Percentiles rank a stretch among this genome's conserved stretches.
Evolutionary conservation across 495 filamentous ascomycete species (phyloP).

Genomic region (Neurospora sp.): DNA sequence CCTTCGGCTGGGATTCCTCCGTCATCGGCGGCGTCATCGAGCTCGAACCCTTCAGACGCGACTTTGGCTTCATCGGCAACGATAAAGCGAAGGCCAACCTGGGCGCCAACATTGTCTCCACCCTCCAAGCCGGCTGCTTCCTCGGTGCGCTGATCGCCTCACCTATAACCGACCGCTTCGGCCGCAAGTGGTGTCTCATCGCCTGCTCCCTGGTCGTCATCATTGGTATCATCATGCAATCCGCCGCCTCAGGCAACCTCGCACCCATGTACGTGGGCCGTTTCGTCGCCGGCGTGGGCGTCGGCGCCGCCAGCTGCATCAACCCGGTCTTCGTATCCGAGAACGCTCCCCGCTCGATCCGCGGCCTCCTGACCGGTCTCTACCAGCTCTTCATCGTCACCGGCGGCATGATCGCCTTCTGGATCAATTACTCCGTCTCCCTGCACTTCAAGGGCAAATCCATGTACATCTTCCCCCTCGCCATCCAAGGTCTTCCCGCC

Average conservation of each 20-base stretch:
- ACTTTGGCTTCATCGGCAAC: slow-evolving; percentile 22
- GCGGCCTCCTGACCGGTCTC: slow-evolving; percentile 47
- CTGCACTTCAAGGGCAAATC: slow-evolving; percentile 24
- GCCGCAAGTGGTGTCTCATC: slow-evolving; percentile 46
- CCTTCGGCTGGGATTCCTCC: slow-evolving; percentile 57
- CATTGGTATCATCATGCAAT: slow-evolving; percentile 46
- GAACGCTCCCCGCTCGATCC: slow-evolving; percentile 40
- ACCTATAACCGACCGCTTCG: slow-evolving; percentile 31
- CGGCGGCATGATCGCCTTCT: slow-evolving; percentile 46
- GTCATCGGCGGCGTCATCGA: slow-evolving; percentile 58
- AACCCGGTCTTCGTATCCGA: slow-evolving; percentile 52
- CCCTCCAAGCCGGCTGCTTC: slow-evolving; percentile 48
- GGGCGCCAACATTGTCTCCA: slow-evolving; percentile 41
- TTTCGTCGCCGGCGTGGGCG: slow-evolving; percentile 51
- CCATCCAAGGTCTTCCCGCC: slow-evolving; percentile 57
- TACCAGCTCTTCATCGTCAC: slow-evolving; percentile 53
- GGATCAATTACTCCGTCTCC: slow-evolving; percentile 46
- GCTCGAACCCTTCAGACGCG: slow-evolving; percentile 36
- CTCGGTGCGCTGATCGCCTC: slow-evolving; percentile 28
- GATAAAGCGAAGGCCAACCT: slow-evolving; percentile 25
- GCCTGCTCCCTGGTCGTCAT: slow-evolving; percentile 45
- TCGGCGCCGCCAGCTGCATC: slow-evolving; percentile 48
- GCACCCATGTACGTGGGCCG: slow-evolving; percentile 52
- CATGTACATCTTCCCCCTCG: slow-evolving; percentile 57
- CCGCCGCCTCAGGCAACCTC: slow-evolving; percentile 37